Evolutionary conservation across 225 moss, liverwort and hornwort species (phyloP).

Genomic region (Physcomitrellopsis africana): DNA sequence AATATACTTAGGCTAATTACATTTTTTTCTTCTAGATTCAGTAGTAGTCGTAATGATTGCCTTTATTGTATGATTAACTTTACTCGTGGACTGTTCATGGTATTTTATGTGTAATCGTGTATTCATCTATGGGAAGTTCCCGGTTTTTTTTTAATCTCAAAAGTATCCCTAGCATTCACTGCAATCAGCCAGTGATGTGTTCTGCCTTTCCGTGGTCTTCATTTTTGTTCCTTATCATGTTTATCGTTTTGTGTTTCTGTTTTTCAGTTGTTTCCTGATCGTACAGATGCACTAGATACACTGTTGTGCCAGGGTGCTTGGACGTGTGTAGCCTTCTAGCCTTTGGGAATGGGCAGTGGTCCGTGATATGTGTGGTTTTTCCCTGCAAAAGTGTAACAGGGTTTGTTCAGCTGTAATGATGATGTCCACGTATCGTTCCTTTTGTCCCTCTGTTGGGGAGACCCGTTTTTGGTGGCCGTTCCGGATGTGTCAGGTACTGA

Average conservation of each 20-base stretch:
- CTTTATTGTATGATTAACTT: background rate
- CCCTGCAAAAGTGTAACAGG: conserved; percentile 59
- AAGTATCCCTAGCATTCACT: conserved; percentile 23
- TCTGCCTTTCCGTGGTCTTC: conserved; percentile 30
- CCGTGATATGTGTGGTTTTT: conserved; percentile 46
- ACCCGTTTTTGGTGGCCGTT: conserved; percentile 72
- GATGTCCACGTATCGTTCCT: conserved; percentile 68
- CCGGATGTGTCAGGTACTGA: conserved; percentile 69
- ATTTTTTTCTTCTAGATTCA: background rate
- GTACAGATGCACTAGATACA: conserved; percentile 34
- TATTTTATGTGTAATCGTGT: conserved; percentile 18
- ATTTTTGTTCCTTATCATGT: conserved; percentile 28
- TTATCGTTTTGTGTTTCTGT: conserved; percentile 15
- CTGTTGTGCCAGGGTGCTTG: conserved; percentile 34
- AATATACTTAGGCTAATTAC: background rate
- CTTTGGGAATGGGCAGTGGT: conserved; percentile 57
- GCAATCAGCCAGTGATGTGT: conserved; percentile 29
- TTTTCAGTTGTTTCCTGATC: conserved; percentile 32
- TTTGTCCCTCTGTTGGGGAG: conserved; percentile 69
- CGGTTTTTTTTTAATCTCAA: conserved; percentile 15
- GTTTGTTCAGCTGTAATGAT: conserved; percentile 64
- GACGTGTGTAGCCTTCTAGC: conserved; percentile 38
- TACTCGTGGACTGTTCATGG: conserved; percentile 16
- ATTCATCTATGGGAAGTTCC: conserved; percentile 21
- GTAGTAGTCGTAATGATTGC: too few species aligned